Evolutionary conservation across 331 rosid species (phyloP).

Genomic region (Malus hybrid): DNA sequence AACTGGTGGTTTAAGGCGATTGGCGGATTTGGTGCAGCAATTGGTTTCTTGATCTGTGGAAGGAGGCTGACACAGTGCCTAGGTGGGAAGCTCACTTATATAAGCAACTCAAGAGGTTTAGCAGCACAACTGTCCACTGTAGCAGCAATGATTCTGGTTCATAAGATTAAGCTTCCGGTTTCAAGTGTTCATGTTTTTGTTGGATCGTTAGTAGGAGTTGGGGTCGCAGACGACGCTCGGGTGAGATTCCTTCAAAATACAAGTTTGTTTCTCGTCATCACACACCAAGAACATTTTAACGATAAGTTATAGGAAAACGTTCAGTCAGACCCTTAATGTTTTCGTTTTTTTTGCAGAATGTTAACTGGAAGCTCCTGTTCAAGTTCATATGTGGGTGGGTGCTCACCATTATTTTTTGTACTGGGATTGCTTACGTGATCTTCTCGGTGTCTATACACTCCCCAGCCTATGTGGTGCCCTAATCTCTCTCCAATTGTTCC

Average conservation of each 20-base stretch:
- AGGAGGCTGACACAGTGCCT: constrained; percentile 13
- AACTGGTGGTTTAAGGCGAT: constrained; percentile 15
- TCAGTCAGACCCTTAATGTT: too few species aligned
- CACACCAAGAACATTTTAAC: too few species aligned
- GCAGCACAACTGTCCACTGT: constrained; percentile 20
- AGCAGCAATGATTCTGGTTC: constrained; percentile 4
- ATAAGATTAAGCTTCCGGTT: constrained; percentile 14
- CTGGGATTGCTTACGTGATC: constrained; percentile 10
- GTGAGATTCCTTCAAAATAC: constrained; percentile 1
- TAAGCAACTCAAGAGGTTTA: constrained; percentile 24
- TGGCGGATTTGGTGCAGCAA: constrained; percentile 16
- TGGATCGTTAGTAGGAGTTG: constrained; percentile 22
- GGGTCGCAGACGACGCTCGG: constrained; percentile 22
- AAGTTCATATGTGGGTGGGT: constrained; percentile 24
- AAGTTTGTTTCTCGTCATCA: too few species aligned
- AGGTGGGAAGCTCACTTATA: constrained; percentile 22
- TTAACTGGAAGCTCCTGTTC: constrained; percentile 22
- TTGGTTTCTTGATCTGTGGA: constrained; percentile 17
- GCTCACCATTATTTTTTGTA: constrained; percentile 7
- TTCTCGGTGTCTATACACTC: constrained; percentile 18
- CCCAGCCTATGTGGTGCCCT: constrained; percentile 24
- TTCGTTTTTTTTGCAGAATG: constrained; percentile 8
- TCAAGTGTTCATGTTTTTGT: constrained; percentile 27
- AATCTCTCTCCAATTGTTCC: neutral
- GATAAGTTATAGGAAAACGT: too few species aligned